Conservation (phyloP, 495 filamentous ascomycete genomes). For the Penicillium verhagenii region DNA sequence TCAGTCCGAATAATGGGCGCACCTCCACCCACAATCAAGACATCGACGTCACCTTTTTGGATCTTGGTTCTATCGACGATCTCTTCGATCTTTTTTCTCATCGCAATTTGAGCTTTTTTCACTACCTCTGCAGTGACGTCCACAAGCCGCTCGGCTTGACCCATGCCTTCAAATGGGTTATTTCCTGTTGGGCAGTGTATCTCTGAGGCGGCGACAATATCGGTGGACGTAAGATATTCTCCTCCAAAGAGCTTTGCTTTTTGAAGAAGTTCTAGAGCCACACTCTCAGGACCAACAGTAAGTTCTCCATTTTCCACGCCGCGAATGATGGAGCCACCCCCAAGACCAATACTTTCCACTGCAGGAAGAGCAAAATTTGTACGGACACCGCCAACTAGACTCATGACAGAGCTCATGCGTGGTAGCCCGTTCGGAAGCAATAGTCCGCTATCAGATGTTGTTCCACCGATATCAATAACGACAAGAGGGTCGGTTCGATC, state of each 20-base stretch:
- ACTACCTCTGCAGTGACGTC: slow-evolving; percentile 13
- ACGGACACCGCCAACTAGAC: slow-evolving; percentile 43
- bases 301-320: slow-evolving; percentile 26
- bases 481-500: slow-evolving; percentile 20
- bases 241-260: slow-evolving; percentile 54
- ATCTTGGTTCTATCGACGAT: slow-evolving; percentile 26
- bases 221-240: slow-evolving; percentile 47
- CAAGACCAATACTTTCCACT: slow-evolving; percentile 52
- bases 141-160: slow-evolving; percentile 1
- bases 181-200: slow-evolving; percentile 17
- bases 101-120: slow-evolving; percentile 7
- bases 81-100: slow-evolving; percentile 19
- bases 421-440: slow-evolving; percentile 47
- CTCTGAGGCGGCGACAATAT: slow-evolving; percentile 42
- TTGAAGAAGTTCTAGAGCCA: slow-evolving; percentile 50
- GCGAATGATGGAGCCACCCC: slow-evolving; percentile 52
- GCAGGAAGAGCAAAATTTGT: slow-evolving; percentile 53
- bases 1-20: slow-evolving; percentile 20
- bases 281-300: slow-evolving; percentile 55
- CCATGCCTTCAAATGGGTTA: slow-evolving; percentile 16
- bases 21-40: slow-evolving; percentile 31
- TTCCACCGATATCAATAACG: slow-evolving; percentile 52
- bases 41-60: slow-evolving; percentile 32
- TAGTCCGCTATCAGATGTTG: slow-evolving; percentile 49
- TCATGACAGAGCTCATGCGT: slow-evolving; percentile 39